phyloP scores from a whole-genome alignment of 2,329 filamentous ascomycete species.

The Fusarium dimerum region DNA sequence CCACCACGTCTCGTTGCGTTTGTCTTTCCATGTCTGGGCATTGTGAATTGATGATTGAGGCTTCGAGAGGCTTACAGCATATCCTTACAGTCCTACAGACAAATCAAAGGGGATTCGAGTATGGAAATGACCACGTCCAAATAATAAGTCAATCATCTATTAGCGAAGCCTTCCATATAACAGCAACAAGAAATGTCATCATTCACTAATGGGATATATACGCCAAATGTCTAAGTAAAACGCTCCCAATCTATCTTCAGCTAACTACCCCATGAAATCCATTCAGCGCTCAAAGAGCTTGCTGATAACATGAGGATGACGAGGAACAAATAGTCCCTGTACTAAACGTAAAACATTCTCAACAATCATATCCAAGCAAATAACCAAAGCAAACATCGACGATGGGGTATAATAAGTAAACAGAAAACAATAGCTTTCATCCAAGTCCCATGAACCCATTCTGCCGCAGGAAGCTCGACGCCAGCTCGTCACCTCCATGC shows the following conservation, averaged over 20 bases:
- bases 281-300: not conserved
- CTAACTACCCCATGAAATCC: not conserved
- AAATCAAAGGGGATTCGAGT: too few species aligned
- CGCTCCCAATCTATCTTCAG: not conserved
- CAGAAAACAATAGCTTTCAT: constrained; percentile 18
- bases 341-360: not conserved
- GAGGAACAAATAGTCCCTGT: not conserved
- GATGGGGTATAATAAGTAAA: constrained; percentile 27
- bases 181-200: not conserved
- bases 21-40: too few species aligned
- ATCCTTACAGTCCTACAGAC: too few species aligned
- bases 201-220: not conserved
- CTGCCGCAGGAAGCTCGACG: constrained; percentile 79
- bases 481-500: constrained; percentile 81
- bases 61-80: too few species aligned
- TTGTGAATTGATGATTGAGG: too few species aligned
- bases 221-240: not conserved
- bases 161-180: constrained; percentile 6
- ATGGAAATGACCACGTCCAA: too few species aligned
- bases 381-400: constrained; percentile 18
- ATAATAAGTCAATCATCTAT: not conserved
- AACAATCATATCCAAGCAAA: too few species aligned
- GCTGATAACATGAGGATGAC: too few species aligned
- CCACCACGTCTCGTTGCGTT: too few species aligned
- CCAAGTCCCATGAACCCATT: constrained; percentile 44